Evolutionary conservation across 768 basidiomycete genomes (phyloP).

Genomic region (Kwoniella shandongensis): DNA sequence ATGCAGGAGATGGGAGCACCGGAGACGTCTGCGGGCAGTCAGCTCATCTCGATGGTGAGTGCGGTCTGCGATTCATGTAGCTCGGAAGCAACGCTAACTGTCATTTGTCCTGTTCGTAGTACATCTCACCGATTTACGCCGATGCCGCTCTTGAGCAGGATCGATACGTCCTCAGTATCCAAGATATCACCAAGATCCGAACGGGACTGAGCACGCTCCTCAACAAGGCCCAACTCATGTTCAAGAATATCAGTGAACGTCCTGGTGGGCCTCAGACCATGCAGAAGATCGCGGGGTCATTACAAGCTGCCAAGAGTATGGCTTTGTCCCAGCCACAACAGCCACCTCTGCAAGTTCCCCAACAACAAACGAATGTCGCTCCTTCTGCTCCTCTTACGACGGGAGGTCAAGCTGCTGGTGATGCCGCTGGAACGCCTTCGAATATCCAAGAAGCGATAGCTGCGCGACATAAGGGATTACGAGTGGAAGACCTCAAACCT

Average conservation of each 20-base stretch:
- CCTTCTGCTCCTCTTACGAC: neutral
- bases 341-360: no score
- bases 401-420: constrained; percentile 1
- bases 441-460: constrained; percentile 25
- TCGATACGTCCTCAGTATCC: constrained; percentile 15
- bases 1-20: constrained; percentile 23
- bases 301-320: constrained; percentile 5
- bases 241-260: constrained; percentile 4
- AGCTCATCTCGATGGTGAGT: constrained; percentile 19
- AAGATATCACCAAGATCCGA: constrained; percentile 10
- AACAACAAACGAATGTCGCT: neutral
- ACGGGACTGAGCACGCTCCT: constrained; percentile 7
- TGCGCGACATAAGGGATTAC: constrained; percentile 33
- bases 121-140: constrained; percentile 17
- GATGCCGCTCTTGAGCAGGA: constrained; percentile 3
- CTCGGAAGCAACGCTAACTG: neutral
- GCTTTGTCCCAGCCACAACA: neutral
- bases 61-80: neutral
- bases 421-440: neutral
- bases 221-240: constrained; percentile 9
- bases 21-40: constrained; percentile 9
- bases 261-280: constrained; percentile 10
- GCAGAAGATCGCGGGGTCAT: neutral
- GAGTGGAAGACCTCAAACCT: constrained; percentile 48
- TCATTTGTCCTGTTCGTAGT: constrained; percentile 3